A percentile compares a stretch with the other conserved stretches of the same genome.
Evolutionary conservation across 306 rosid genomes (phyloP).

Genomic region (Crataegus laevigata): DNA sequence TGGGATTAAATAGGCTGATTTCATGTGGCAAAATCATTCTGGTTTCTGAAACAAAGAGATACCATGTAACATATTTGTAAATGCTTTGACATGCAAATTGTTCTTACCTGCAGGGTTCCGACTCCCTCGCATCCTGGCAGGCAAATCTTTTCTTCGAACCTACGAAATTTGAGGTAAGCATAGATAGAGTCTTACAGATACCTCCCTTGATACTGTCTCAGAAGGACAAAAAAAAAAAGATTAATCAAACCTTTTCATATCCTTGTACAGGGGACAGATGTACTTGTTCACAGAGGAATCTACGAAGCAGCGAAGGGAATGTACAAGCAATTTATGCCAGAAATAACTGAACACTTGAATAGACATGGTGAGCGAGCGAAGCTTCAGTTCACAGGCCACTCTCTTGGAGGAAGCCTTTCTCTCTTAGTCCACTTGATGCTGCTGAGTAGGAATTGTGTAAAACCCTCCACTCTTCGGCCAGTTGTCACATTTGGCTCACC

Average conservation of each 20-base stretch:
- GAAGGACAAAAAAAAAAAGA: conserved; percentile 2
- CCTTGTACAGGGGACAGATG: conserved; percentile 53
- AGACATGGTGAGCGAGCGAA: conserved; percentile 61
- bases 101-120: conserved; percentile 66
- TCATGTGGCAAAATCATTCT: not conserved
- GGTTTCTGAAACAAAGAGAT: not conserved
- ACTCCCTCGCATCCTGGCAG: conserved; percentile 85
- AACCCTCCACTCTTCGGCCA: conserved; percentile 58
- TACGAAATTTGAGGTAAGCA: conserved; percentile 73
- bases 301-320: conserved; percentile 96
- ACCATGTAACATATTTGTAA: not conserved
- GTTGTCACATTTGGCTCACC: conserved; percentile 90
- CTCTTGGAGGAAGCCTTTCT: conserved; percentile 93
- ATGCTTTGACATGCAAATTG: not conserved
- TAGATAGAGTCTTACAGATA: not conserved
- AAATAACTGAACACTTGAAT: conserved; percentile 58
- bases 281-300: conserved; percentile 87
- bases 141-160: conserved; percentile 97
- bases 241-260: not conserved
- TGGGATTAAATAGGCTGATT: not conserved
- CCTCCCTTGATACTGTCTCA: not conserved
- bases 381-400: conserved; percentile 88
- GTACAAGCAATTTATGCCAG: conserved; percentile 77
- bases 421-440: conserved; percentile 88
- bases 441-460: conserved; percentile 45